A percentile compares a stretch with the other conserved stretches of the same genome.
Evolutionary conservation across 306 rosid species (phyloP).

Genomic region (Cicer pinnatifidum): DNA sequence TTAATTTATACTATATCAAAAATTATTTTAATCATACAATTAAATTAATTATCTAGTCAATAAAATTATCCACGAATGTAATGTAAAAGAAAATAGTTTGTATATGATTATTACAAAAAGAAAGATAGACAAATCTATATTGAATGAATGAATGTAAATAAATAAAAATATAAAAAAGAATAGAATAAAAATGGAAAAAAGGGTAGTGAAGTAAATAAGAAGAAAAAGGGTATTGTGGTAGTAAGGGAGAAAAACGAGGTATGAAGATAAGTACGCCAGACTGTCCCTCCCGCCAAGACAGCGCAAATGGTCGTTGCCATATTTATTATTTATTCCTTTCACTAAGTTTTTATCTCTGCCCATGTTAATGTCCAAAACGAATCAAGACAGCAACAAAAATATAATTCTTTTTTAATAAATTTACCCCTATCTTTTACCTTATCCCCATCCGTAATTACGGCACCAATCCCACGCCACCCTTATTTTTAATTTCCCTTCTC

Average conservation of each 20-base stretch:
- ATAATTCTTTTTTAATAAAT: neutral
- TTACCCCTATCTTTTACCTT: neutral
- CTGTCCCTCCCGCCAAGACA: slow-evolving; percentile 89
- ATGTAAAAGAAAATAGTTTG: no score
- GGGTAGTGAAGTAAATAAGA: slow-evolving; percentile 39
- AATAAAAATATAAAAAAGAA: no score
- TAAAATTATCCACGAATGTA: no score
- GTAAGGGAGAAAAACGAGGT: slow-evolving; percentile 53
- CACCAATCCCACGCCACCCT: slow-evolving; percentile 14
- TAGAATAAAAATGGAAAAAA: neutral
- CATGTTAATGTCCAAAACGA: slow-evolving; percentile 16
- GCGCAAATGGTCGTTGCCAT: slow-evolving; percentile 36
- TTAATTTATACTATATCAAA: no score
- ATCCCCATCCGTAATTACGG: slow-evolving; percentile 17
- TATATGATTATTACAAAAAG: no score
- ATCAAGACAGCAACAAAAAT: slow-evolving; percentile 21
- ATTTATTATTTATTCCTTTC: neutral
- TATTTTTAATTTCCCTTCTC: neutral
- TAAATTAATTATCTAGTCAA: no score
- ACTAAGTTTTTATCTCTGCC: slow-evolving; percentile 2
- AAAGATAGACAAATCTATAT: neutral
- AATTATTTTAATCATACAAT: no score
- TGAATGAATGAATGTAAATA: neutral
- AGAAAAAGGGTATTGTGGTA: slow-evolving; percentile 53
- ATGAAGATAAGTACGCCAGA: slow-evolving; percentile 62